phyloP scores from a whole-genome alignment of 169 alveolate species.

The Plasmodium vinckei region DNA sequence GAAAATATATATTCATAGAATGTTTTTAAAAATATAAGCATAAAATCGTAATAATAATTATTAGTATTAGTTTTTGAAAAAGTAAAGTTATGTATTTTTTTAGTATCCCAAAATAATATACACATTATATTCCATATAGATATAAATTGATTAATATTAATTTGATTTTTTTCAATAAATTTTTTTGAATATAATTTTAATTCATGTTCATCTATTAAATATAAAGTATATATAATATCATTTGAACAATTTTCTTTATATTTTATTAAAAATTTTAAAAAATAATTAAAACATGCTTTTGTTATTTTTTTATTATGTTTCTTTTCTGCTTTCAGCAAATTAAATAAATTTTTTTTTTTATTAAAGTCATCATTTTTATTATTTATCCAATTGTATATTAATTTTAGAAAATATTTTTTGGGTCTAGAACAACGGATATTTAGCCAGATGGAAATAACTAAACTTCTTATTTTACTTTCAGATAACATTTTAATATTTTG shows the following conservation, averaged over 20 bases:
- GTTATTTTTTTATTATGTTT: slow-evolving; percentile 14
- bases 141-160: slow-evolving; percentile 56
- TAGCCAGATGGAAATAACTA: slow-evolving; percentile 54
- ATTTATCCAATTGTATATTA: slow-evolving; percentile 63
- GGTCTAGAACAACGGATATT: slow-evolving; percentile 57
- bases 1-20: slow-evolving; percentile 35
- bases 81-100: slow-evolving; percentile 25
- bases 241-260: slow-evolving; percentile 66
- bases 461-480: slow-evolving; percentile 21
- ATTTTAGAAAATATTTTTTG: slow-evolving; percentile 30
- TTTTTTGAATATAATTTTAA: slow-evolving; percentile 25
- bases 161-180: slow-evolving; percentile 25
- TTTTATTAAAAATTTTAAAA: slow-evolving; percentile 30
- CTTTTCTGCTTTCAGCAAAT: slow-evolving; percentile 36
- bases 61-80: slow-evolving; percentile 28
- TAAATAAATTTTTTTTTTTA: slow-evolving; percentile 50
- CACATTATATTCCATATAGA: slow-evolving; percentile 70
- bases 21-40: slow-evolving; percentile 37
- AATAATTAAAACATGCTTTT: slow-evolving; percentile 39
- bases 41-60: slow-evolving; percentile 61
- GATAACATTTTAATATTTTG: slow-evolving; percentile 12
- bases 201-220: slow-evolving; percentile 26
- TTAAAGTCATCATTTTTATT: slow-evolving; percentile 28
- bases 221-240: slow-evolving; percentile 50
- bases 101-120: slow-evolving; percentile 64